A percentile compares a stretch with the other conserved stretches of the same genome.
These are phyloP conservation scores for Peziza echinospora DNA, from an alignment of 495 filamentous ascomycete species.

Conservation along the genomic window DNA sequence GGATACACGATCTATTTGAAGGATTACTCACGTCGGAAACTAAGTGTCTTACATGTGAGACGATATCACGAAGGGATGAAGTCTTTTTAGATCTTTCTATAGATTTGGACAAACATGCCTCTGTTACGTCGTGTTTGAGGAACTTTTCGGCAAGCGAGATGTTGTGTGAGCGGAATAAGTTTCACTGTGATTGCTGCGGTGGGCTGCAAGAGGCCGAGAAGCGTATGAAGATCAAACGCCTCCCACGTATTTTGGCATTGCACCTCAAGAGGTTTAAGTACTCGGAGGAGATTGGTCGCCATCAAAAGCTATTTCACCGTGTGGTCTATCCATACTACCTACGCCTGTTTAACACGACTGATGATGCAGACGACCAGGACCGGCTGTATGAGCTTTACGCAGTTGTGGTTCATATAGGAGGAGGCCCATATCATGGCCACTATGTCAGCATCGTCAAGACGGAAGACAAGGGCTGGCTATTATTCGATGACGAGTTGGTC, in stretches of 20 bases:
- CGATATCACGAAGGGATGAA: slow-evolving; percentile 83
- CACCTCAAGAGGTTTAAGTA: slow-evolving; percentile 97
- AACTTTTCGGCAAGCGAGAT: slow-evolving; percentile 97
- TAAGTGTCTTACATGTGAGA: slow-evolving; percentile 89
- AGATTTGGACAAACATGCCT: slow-evolving; percentile 85
- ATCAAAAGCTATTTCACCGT: slow-evolving; percentile 92
- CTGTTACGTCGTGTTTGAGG: slow-evolving; percentile 80
- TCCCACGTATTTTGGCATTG: slow-evolving; percentile 75
- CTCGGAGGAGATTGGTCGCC: slow-evolving; percentile 73
- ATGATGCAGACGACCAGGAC: slow-evolving; percentile 89
- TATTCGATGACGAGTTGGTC: slow-evolving; percentile 97
- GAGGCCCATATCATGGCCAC: slow-evolving; percentile 94
- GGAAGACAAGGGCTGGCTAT: slow-evolving; percentile 78
- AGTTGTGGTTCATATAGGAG: slow-evolving; percentile 94
- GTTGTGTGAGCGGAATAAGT: slow-evolving; percentile 96
- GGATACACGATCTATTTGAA: slow-evolving; percentile 96
- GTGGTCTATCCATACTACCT: slow-evolving; percentile 95
- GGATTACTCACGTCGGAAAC: slow-evolving; percentile 89
- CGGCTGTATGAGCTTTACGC: slow-evolving; percentile 91
- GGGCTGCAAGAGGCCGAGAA: slow-evolving; percentile 96
- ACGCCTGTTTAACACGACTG: slow-evolving; percentile 92
- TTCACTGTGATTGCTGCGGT: slow-evolving; percentile 93
- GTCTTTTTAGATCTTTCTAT: slow-evolving; percentile 90
- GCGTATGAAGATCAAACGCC: slow-evolving; percentile 93
- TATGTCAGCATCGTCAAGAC: slow-evolving; percentile 98